Evolutionary conservation across 192 early-diverging fungal species (phyloP).

Genomic region (Entophlyctis luteolus): DNA sequence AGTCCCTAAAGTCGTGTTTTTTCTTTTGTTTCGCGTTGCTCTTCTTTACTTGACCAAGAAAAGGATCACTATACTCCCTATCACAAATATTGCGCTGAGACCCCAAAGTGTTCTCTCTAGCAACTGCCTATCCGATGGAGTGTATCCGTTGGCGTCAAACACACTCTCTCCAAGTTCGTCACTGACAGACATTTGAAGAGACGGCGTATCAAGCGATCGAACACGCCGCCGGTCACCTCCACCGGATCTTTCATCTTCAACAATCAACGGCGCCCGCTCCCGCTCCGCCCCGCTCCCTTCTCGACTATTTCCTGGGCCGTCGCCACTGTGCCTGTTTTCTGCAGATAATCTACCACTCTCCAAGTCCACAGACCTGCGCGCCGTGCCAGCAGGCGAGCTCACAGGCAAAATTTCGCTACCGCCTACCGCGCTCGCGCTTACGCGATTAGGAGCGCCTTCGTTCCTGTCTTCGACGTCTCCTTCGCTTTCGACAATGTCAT

Average conservation of each 20-base stretch:
- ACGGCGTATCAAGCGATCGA: not conserved
- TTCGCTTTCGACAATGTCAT: not conserved
- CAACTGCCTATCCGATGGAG: not conserved
- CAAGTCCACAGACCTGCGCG: no score
- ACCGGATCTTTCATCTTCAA: not conserved
- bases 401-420: no score
- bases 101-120: not conserved
- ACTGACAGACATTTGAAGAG: not conserved
- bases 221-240: not conserved
- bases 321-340: no score
- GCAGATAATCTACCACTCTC: not conserved
- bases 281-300: not conserved
- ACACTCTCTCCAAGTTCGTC: not conserved
- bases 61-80: not conserved
- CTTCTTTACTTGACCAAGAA: not conserved
- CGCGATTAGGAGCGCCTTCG: not conserved
- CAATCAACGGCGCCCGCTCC: not conserved
- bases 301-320: no score
- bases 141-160: constrained; percentile 16
- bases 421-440: not conserved
- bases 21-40: not conserved
- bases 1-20: not conserved
- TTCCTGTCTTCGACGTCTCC: not conserved
- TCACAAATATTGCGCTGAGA: not conserved
- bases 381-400: no score